Base-by-base conservation (phyloP, 73 alveolate genomes). In the Paramecium bursaria region DNA sequence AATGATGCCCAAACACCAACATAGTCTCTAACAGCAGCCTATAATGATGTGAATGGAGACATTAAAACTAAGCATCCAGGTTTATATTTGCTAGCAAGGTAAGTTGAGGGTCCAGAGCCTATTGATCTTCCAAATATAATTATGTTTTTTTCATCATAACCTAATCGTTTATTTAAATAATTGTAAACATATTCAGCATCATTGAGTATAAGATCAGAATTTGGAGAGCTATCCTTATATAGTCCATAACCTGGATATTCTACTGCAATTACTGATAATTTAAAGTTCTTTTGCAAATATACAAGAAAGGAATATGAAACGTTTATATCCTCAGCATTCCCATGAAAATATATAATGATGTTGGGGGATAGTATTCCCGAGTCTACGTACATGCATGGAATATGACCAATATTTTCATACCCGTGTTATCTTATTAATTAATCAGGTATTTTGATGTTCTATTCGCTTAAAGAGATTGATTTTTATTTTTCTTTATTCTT, bases 161-260 rank as follows among this genome's bases (percentile, higher is more conserved):
- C 91, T 3, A 75, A 44, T 42, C 67, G 46, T 3, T 74, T 74
- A 52, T 74, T 85, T 4, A 87, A 57, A 75, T 82, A 95, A 49
- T 94, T 97, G 42, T 86, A 95, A 13, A 95, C 88, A 46, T 86
- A 75, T 74, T 53, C 90, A 10, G 99, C 96, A 80, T 95, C 97
- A 35, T 90, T 75, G 55, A 87, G 52, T 10, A 94, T 86, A 26
- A 48, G 46, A 13, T 87, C 92, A 17, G 98, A 91, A 23, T 86
- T 85, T 10, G 97, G 92, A 23, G 46, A 30, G 9, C 74, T 73
- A 22, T 90, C 88, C 80, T 86, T 90, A 46, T 95, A 96, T 3
- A 94, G 74, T 2, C 98, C 97, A 82, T 93, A 96, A 22, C 99
- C 99, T 3, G 98, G 98, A 73, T 94, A 96, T 75, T 95, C 98